Base-by-base conservation (phyloP, 352 stramenopile species). In the Phytophthora palmivora region DNA sequence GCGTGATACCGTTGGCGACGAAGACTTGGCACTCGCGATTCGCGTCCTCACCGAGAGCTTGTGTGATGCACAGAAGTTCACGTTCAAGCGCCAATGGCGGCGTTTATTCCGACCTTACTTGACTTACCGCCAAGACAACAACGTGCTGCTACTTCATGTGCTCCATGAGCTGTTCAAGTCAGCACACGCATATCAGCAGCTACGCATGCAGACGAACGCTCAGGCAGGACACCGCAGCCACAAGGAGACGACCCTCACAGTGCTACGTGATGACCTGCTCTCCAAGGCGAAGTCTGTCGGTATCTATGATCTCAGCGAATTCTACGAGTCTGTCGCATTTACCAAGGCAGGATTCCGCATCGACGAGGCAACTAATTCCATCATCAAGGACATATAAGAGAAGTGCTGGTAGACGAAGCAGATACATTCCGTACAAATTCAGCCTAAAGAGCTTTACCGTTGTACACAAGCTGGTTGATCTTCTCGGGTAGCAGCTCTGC, bases 21-120 rank as follows among this genome's bases (percentile, higher is more conserved):
- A 99, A 72, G 97, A 99, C 74, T 79, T 99, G 59, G 97, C 99
- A 63, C 84, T 98, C 15, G 97, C 96, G n/a, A 99, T 99, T 61
- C 87, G 91, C 16, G 95, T 99, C 22, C 97, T 99, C 81, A 94
- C 85, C 0, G 85, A 92, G 57, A 84, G 74, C 11, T 63, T 95
- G 45, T 95, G 86, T 41, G 81, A 96, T 9, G 96, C 97, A 2
- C 98, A 99, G 76, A 99, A 99, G 74, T 98, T 98, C 54, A 92
- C 84, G 16, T 93, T 95, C 70, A 88, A 91, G 64, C 84, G 86
- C 5, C 86, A 95, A 62, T 93, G 84, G 86, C 72, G 82, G 1
- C 78, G 84, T 28, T 62, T 93, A 21, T 95, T 95, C 75, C 79
- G 82, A 0, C 79, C 82, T 46, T 95, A 95, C 66, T 33, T 95